Base-by-base conservation (phyloP, 164 flowering plant species). In the Stephania japonica region DNA sequence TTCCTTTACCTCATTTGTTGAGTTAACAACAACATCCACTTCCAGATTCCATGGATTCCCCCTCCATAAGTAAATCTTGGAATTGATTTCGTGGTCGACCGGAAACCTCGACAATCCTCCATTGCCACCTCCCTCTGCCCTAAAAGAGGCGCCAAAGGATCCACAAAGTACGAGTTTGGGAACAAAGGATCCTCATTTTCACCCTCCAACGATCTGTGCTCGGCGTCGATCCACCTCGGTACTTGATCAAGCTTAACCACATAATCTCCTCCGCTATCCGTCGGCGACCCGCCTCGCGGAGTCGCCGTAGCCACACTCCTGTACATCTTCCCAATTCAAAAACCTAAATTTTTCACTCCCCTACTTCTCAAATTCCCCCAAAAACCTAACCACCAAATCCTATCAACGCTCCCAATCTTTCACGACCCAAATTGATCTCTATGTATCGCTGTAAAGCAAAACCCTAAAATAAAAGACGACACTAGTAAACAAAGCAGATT, bases 1-100 rank as follows among this genome's bases (percentile, higher is more conserved):
- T 12, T n/a, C 38, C 25, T 25, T 76, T 73, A 93, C 97, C 97
- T 96, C 99, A 82, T 96, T 93, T 23, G 99, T 86, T 47, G 99
- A 93, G 78, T 96, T 96, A 56, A 96, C 99, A 56, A 96, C 99
- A 61, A 97, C 97, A 91, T 96, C 98, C 6, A 96, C 98, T 84
- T 92, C 99, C 66, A 96, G 90, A 80, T 88, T 90, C 99, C 99
- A 93, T 24, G 99, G 99, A 66, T 93, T 76, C 19, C 99, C 99
- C 38, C 99, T 87, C 99, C 99, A 96, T 61, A 96, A 77, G 81
- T 93, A 96, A 69, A 93, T 86, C 86, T 87, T 96, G 7, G 93
- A 90, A 79, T 90, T 96, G 67, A 93, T 86, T 63, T 91, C 97
- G 75, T 89, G 89, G 77, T 96, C 91, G 56, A 92, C 88, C 6